Evolutionary conservation across 2,329 filamentous ascomycete species (phyloP), one percentile per base, ranked within the genome.

Genomic region (Pyricularia sp.): DNA sequence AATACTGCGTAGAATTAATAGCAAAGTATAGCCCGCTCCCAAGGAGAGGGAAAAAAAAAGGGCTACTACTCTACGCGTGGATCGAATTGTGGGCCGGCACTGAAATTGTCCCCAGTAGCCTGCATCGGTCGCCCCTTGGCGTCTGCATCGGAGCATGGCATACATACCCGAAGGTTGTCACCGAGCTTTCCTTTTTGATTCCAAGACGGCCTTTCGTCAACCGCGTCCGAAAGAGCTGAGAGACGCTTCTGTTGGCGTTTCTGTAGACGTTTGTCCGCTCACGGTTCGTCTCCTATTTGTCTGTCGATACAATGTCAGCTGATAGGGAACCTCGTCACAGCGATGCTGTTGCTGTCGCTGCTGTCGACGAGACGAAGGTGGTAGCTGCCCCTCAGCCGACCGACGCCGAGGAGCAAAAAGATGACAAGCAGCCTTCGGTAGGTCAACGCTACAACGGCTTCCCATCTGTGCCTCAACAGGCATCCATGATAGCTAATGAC

Each of bases 271-370:
- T 55, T 10, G 17, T 55, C 20, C 9, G 20, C 20, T 55, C 5
- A 55, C 17, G 42, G 42, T 55, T 55, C 17, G 20, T 55, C 20
- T 5, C 17, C 6, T 55, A 20, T 55, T 30, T 28, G 59, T 63
- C 14, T 31, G 42, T 33, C 30, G 65, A 31, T 4, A 11, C 65
- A 12, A 67, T 67, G 65, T 50, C 65, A 30, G 20, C n/a, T 58
- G 36, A 66, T 36, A 67, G 66, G 70, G 68, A n/a, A 65, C 31
- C 33, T 74, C 42, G 10, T 31, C 26, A 7, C 25, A 50, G 65
- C 65, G 23, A 67, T 23, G 42, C 28, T 31, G 42, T 42, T 58
- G 42, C 36, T n/a, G 25, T 14, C 4, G 4, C 33, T 36, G 33
- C 6, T 25, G 14, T 31, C 14, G 30, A 30, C 25, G 42, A 55